A percentile compares a stretch with the other conserved stretches of the same genome.
phyloP scores from a whole-genome alignment of 1,139 yeast species.

The Pneumocystis oryctolagi region DNA sequence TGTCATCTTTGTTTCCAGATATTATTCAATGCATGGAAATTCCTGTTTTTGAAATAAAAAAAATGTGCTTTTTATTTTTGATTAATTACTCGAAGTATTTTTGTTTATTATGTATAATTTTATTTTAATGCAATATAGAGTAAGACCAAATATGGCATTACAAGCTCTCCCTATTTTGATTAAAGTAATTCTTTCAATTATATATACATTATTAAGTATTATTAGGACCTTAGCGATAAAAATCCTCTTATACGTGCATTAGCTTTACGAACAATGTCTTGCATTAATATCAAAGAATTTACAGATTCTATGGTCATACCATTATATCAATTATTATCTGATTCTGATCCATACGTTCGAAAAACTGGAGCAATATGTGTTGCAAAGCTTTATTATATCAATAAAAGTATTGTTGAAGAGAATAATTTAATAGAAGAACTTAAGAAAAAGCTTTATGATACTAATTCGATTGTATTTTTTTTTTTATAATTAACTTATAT shows the following conservation, averaged over 20 bases:
- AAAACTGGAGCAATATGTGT: constrained; percentile 58
- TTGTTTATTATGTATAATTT: constrained; percentile 29
- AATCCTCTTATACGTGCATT: constrained; percentile 35
- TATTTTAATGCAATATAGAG: background rate
- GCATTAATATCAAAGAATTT: constrained; percentile 42
- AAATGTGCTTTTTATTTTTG: constrained; percentile 42
- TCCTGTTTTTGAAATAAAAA: constrained; percentile 58
- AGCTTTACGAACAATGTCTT: constrained; percentile 50
- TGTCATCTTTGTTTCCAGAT: constrained; percentile 53
- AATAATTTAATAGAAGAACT: constrained; percentile 39
- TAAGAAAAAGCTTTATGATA: constrained; percentile 43
- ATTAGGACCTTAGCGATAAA: constrained; percentile 32
- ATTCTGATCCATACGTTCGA: constrained; percentile 46
- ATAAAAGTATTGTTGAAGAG: constrained; percentile 34
- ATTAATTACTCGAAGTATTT: constrained; percentile 43
- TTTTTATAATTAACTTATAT: background rate
- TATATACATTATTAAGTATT: background rate
- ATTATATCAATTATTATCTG: constrained; percentile 31
- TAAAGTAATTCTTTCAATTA: constrained; percentile 15
- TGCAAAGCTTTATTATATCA: constrained; percentile 50
- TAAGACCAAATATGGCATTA: constrained; percentile 23
- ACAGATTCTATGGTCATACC: constrained; percentile 32
- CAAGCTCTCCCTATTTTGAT: constrained; percentile 44
- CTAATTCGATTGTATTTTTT: constrained; percentile 36
- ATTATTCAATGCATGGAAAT: constrained; percentile 44